A percentile compares a stretch with the other conserved stretches of the same genome.
Conservation (phyloP, 2,329 filamentous ascomycete genomes). For the Colletotrichum musicola region DNA sequence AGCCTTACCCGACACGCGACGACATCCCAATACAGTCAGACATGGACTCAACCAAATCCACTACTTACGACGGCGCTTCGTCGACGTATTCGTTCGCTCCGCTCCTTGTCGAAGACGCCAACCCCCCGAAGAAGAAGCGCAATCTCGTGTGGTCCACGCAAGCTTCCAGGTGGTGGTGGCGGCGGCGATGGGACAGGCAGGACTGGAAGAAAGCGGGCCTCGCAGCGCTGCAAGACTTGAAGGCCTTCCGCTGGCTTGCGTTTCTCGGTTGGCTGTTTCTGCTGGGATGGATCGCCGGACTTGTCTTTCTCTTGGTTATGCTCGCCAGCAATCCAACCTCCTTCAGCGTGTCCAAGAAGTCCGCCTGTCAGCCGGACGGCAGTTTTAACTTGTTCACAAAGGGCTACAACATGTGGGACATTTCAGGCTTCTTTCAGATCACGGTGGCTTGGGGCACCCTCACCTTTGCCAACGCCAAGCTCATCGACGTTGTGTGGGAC, state of each 20-base stretch:
- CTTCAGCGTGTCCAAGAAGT: background rate
- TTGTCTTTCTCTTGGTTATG: background rate
- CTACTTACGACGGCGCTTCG: background rate
- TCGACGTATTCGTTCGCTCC: conserved; percentile 14
- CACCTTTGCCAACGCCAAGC: conserved; percentile 44
- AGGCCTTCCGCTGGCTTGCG: background rate
- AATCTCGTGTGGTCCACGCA: too few species aligned
- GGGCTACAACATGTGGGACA: conserved; percentile 38
- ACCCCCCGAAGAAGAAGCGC: background rate
- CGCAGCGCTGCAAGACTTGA: background rate
- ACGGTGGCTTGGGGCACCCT: conserved; percentile 41
- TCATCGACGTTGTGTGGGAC: conserved; percentile 46
- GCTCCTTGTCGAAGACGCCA: conserved; percentile 14
- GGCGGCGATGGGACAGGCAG: conserved; percentile 10
- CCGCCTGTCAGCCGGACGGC: conserved; percentile 38
- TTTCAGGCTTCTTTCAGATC: conserved; percentile 40
- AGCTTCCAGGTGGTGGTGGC: background rate
- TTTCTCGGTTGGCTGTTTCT: background rate
- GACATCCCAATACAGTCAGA: background rate
- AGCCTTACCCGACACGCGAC: background rate
- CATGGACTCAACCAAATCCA: background rate
- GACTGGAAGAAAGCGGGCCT: conserved; percentile 16
- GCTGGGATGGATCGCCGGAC: background rate
- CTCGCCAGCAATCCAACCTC: background rate
- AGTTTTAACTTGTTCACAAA: conserved; percentile 26